A percentile compares a stretch with the other conserved stretches of the same genome.
Evolutionary conservation across 2,329 filamentous ascomycete species (phyloP).

Genomic region (Sclerotinia borealis): DNA sequence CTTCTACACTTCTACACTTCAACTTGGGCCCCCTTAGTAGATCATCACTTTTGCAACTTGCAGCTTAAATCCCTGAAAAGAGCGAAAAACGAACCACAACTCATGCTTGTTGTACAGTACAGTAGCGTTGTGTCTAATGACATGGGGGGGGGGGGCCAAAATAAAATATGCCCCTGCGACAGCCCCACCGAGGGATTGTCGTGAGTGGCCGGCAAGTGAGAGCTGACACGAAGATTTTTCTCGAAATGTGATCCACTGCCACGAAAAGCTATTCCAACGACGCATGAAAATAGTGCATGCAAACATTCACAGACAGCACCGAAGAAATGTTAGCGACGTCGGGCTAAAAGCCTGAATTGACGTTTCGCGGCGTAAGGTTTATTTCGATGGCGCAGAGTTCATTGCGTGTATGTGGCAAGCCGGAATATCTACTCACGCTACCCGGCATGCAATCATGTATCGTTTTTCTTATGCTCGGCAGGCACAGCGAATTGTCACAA

Average conservation of each 20-base stretch:
- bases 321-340: background rate
- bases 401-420: background rate
- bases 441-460: background rate
- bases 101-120: background rate
- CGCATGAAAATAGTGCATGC: background rate
- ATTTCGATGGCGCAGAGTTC: background rate
- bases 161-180: background rate
- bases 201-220: background rate
- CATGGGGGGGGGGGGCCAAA: background rate
- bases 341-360: background rate
- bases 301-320: background rate
- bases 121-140: background rate
- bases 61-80: background rate
- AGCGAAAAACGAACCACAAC: background rate
- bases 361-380: background rate
- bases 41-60: background rate
- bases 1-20: background rate
- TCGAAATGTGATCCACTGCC: background rate
- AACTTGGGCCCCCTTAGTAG: background rate
- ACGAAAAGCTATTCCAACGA: background rate
- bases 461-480: background rate
- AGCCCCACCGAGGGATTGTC: background rate
- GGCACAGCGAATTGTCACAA: background rate
- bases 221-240: slow-evolving; percentile 3
- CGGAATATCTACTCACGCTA: background rate